These are phyloP conservation scores for Suhomyces terraborum DNA, from an alignment of 1,139 yeast genomes.

Conservation along the genomic window DNA sequence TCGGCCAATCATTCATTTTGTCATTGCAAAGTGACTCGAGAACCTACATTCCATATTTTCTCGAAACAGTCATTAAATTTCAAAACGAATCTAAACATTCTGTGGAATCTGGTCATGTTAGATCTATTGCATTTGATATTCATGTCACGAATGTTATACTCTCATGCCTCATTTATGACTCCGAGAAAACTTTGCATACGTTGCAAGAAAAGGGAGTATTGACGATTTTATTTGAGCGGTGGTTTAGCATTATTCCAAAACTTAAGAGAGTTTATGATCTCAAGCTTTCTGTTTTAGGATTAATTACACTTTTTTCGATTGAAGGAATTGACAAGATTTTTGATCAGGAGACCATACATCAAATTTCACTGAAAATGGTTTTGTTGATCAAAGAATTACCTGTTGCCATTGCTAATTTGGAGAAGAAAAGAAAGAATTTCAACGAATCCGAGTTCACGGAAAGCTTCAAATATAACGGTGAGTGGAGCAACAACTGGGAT, in stretches of 20 bases:
- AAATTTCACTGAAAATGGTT: slow-evolving; percentile 51
- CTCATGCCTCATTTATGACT: slow-evolving; percentile 64
- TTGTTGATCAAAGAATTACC: slow-evolving; percentile 63
- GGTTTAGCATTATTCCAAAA: slow-evolving; percentile 63
- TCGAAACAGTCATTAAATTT: slow-evolving; percentile 31
- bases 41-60: slow-evolving; percentile 42
- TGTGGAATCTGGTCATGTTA: slow-evolving; percentile 18
- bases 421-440: slow-evolving; percentile 56
- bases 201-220: slow-evolving; percentile 51
- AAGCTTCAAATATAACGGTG: slow-evolving; percentile 16
- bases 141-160: slow-evolving; percentile 67
- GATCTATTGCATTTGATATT: slow-evolving; percentile 51
- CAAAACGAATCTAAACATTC: slow-evolving; percentile 16
- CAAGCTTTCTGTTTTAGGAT: slow-evolving; percentile 70
- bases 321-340: slow-evolving; percentile 26
- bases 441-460: slow-evolving; percentile 38
- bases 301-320: slow-evolving; percentile 52
- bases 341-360: slow-evolving; percentile 20
- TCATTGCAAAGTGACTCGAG: slow-evolving; percentile 45
- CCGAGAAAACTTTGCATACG: slow-evolving; percentile 53
- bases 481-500: slow-evolving; percentile 16
- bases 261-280: slow-evolving; percentile 80
- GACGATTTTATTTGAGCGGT: slow-evolving; percentile 57
- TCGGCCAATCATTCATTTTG: slow-evolving; percentile 58
- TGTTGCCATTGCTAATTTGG: slow-evolving; percentile 63